Percentiles rank a stretch among this genome's conserved stretches.
phyloP scores from a whole-genome alignment of 768 basidiomycete genomes.

The Cystofilobasidium capitatum region DNA sequence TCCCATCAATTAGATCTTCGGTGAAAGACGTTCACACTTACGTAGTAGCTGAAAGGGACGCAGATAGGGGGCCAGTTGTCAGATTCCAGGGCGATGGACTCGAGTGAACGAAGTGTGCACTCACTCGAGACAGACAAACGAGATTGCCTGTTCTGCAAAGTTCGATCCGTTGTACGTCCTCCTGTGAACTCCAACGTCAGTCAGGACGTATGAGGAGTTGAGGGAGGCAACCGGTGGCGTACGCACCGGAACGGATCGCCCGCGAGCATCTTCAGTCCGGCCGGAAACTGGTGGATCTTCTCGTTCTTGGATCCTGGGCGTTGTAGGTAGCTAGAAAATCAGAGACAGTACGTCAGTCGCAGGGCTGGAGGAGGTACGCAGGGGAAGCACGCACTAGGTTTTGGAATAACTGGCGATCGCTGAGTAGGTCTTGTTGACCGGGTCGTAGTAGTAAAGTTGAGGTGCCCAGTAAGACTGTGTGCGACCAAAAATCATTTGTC shows the following conservation, averaged over 20 bases:
- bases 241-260: slow-evolving; percentile 27
- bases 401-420: slow-evolving; percentile 33
- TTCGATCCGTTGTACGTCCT: slow-evolving; percentile 45
- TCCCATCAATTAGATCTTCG: no score
- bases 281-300: slow-evolving; percentile 39
- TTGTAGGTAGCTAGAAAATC: slow-evolving; percentile 18
- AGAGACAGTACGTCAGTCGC: not conserved
- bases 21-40: no score
- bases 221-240: no score
- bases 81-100: no score
- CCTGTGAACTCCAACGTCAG: no score
- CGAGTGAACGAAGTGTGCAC: no score
- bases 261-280: slow-evolving; percentile 41
- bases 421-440: slow-evolving; percentile 32
- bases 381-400: not conserved
- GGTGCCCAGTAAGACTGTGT: slow-evolving; percentile 37
- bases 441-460: slow-evolving; percentile 39
- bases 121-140: slow-evolving; percentile 44
- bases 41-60: slow-evolving; percentile 6
- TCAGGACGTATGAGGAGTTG: no score
- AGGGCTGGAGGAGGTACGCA: not conserved
- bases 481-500: not conserved
- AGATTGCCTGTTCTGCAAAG: slow-evolving; percentile 42
- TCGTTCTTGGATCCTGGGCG: slow-evolving; percentile 36
- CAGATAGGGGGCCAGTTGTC: no score